These are phyloP conservation scores for Umbellularia californica DNA, from an alignment of 164 flowering plant genomes.

Conservation along the genomic window DNA sequence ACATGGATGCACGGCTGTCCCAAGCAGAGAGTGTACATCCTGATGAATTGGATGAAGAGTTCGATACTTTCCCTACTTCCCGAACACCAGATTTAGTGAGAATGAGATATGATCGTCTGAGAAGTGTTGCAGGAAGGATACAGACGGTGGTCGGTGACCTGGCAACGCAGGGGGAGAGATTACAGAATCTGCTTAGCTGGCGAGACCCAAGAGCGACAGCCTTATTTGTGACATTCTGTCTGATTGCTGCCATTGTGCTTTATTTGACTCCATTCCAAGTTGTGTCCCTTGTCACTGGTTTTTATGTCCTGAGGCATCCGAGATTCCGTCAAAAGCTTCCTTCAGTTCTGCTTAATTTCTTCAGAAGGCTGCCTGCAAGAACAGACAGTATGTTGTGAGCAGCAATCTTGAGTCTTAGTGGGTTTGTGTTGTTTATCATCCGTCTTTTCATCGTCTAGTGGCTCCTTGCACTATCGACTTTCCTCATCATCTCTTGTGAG, in stretches of 20 bases:
- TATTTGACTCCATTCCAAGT: constrained; percentile 26
- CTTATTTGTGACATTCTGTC: constrained; percentile 39
- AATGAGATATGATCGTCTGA: constrained; percentile 48
- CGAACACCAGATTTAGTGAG: constrained; percentile 26
- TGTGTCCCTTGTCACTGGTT: constrained; percentile 17
- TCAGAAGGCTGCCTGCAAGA: constrained; percentile 55
- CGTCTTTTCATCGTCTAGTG: not conserved
- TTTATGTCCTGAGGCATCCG: constrained; percentile 53
- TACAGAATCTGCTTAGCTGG: constrained; percentile 49
- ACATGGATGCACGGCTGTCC: constrained; percentile 50
- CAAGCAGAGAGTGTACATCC: constrained; percentile 31
- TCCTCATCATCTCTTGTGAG: not conserved
- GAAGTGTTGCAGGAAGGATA: constrained; percentile 47
- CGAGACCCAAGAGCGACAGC: constrained; percentile 62
- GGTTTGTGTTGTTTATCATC: not conserved
- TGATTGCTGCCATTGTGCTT: constrained; percentile 31
- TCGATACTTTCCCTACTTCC: constrained; percentile 52
- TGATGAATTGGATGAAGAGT: constrained; percentile 63
- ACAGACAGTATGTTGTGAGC: constrained; percentile 51
- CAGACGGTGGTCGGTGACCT: constrained; percentile 46
- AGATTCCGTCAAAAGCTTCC: constrained; percentile 44
- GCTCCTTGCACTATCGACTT: not conserved
- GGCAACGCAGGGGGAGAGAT: constrained; percentile 57
- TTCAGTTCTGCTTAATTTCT: constrained; percentile 39
- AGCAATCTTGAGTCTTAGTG: not conserved